Conservation (phyloP, 495 filamentous ascomycete genomes). For the Viridothelium virens region DNA sequence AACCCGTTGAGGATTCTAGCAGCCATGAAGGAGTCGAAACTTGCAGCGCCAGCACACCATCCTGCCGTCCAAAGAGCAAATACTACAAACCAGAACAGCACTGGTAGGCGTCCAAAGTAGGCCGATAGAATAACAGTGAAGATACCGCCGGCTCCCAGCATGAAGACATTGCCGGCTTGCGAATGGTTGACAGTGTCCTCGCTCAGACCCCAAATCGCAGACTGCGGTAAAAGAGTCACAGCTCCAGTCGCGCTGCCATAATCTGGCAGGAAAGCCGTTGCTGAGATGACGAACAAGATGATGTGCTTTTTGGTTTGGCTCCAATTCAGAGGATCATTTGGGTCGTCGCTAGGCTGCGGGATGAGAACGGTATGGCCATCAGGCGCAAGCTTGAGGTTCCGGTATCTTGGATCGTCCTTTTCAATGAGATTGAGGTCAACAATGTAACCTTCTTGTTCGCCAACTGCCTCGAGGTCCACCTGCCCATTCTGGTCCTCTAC, state of each 20-base stretch:
- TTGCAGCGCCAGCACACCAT: constrained; percentile 48
- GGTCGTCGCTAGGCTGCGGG: constrained; percentile 51
- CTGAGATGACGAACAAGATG: constrained; percentile 46
- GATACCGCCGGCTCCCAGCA: constrained; percentile 49
- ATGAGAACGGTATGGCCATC: constrained; percentile 46
- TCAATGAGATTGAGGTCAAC: constrained; percentile 22
- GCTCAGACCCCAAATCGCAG: constrained; percentile 41
- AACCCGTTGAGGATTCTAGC: constrained; percentile 57
- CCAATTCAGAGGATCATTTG: constrained; percentile 57
- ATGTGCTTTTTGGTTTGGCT: constrained; percentile 44
- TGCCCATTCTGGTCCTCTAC: neutral
- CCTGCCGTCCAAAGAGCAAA: constrained; percentile 42
- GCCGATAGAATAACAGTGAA: constrained; percentile 49
- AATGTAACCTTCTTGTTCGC: constrained; percentile 22
- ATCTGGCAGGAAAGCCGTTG: constrained; percentile 50
- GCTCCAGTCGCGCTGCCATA: constrained; percentile 51
- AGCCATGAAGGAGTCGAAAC: constrained; percentile 50
- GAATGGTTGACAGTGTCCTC: constrained; percentile 48
- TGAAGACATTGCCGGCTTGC: constrained; percentile 51
- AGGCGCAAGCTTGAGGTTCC: constrained; percentile 22
- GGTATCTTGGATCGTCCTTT: constrained; percentile 14
- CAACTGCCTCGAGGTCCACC: constrained; percentile 22
- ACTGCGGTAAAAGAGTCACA: constrained; percentile 48
- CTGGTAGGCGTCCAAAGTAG: constrained; percentile 53
- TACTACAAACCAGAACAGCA: constrained; percentile 53